Base-by-base conservation (phyloP, 1,284 basidiomycete species). In the Apiotrichum gracile region DNA sequence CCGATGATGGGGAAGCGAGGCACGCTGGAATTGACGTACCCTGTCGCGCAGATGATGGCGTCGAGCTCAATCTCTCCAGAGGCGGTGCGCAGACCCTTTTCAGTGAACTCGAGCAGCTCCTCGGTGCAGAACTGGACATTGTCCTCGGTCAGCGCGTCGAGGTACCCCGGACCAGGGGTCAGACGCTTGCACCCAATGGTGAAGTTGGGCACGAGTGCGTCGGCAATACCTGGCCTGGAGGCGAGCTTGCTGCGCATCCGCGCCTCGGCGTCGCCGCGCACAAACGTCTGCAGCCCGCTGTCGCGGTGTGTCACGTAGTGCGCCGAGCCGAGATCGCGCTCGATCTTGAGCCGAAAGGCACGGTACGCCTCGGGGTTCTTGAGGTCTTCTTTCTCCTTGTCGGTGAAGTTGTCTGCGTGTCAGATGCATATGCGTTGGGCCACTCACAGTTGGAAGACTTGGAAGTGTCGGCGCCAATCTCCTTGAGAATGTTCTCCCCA, bases 141-240 rank as follows among this genome's bases (percentile, higher is more conserved):
- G 42, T 58, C 54, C 45, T 54, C 44, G 19, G 56, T 52, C 16
- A 73, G 54, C 2, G 71, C 65, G 45, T 70, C 69, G 45, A 73
- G 64, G 58, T 68, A 73, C 3, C 70, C 70, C 3, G 65, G 65
- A 1, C 71, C 71, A 10, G 71, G 71, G 1, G 71, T 73, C 2
- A 66, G 52, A 10, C 70, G 57, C 40, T 55, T 58, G 55, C 69
- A 74, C 1, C 63, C 69, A 29, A 72, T 61, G 5, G 62, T 53
- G 53, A 44, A 53, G 34, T 51, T 35, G 21, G 57, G 53, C 26
- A 64, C 60, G 17, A 68, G 55, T 27, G 61, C 49, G 9, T 54
- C 45, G 41, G 60, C 55, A 27, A 64, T 35, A 14, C 54, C 49
- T 19, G 55, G 61, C 31, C 53, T 51, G 43, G 55, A 51, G 12